Evolutionary conservation across 352 stramenopile genomes (phyloP).

Genomic region (Thalassiosira pacifica): DNA sequence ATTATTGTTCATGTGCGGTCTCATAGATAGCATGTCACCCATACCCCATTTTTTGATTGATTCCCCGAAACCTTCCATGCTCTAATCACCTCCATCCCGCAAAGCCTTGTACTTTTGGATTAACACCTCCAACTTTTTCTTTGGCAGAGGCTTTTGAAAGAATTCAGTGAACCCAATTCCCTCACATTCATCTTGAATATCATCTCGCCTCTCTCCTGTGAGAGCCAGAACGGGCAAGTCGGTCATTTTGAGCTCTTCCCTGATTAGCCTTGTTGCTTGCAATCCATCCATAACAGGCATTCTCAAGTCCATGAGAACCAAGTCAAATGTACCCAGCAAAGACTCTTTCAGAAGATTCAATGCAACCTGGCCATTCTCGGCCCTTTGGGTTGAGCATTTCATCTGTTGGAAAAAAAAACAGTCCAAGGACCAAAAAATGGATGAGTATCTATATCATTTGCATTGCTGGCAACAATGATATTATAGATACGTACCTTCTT

Average conservation of each 20-base stretch:
- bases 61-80: too few species aligned
- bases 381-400: conserved; percentile 49
- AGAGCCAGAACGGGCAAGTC: conserved; percentile 47
- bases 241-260: conserved; percentile 46
- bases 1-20: too few species aligned
- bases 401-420: too few species aligned
- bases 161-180: conserved; percentile 52
- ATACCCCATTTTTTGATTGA: too few species aligned
- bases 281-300: conserved; percentile 69
- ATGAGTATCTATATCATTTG: too few species aligned
- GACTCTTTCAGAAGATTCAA: conserved; percentile 41
- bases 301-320: conserved; percentile 62
- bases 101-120: too few species aligned
- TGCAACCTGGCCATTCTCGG: conserved; percentile 51
- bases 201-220: conserved; percentile 40
- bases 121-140: too few species aligned
- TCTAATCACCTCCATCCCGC: too few species aligned
- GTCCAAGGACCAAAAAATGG: too few species aligned
- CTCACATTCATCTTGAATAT: conserved; percentile 43
- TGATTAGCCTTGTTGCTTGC: conserved; percentile 62
- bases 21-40: too few species aligned
- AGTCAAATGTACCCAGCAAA: conserved; percentile 47
- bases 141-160: conserved; percentile 49
- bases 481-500: too few species aligned
- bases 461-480: too few species aligned